Evolutionary conservation across 2,329 filamentous ascomycete genomes (phyloP).

Genomic region (Capronia epimyces): DNA sequence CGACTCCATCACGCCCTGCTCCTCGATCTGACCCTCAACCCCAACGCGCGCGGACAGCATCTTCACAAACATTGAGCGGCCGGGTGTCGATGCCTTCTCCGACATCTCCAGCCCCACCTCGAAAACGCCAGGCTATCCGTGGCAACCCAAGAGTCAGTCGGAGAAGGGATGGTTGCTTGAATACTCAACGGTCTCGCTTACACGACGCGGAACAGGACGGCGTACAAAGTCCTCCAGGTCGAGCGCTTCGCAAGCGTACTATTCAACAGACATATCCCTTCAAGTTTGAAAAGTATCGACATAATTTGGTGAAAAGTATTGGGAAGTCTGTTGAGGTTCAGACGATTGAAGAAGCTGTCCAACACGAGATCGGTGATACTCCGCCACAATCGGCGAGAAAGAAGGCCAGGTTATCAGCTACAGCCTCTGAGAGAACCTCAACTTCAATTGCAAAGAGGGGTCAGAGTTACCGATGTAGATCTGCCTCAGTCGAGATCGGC

Average conservation of each 20-base stretch:
- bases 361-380: slow-evolving; percentile 11
- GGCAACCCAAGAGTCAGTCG: not conserved
- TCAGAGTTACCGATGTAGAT: not conserved
- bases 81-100: not conserved
- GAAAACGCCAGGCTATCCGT: not conserved
- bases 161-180: not conserved
- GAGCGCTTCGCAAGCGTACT: slow-evolving; percentile 18
- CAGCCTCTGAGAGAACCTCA: not conserved
- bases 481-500: not conserved
- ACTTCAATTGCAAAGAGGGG: not conserved
- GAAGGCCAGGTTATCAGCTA: slow-evolving; percentile 2
- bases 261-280: slow-evolving; percentile 21
- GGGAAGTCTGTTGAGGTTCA: slow-evolving; percentile 8
- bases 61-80: not conserved
- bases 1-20: not conserved
- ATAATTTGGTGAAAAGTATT: slow-evolving; percentile 12
- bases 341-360: slow-evolving; percentile 16
- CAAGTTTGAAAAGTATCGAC: slow-evolving; percentile 22
- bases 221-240: not conserved
- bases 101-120: not conserved
- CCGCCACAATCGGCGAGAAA: slow-evolving; percentile 5
- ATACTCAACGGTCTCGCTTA: not conserved
- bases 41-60: not conserved
- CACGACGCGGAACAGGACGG: not conserved
- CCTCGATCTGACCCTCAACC: not conserved